phyloP scores from a whole-genome alignment of 129 eudicot genomes.

The Lactuca sativa region DNA sequence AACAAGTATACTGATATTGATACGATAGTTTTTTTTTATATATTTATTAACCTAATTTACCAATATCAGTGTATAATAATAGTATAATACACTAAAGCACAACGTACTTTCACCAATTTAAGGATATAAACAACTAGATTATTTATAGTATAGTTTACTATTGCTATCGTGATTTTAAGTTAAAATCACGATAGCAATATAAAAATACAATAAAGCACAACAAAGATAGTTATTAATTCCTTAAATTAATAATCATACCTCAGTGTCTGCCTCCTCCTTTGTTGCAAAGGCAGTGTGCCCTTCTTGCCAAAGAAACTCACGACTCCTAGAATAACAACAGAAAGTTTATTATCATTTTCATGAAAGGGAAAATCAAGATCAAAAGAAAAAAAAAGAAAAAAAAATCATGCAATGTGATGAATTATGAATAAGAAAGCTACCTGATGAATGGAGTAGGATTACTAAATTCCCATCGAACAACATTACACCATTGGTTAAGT shows the following conservation, averaged over 20 bases:
- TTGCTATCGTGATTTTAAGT: too few relatives aligned
- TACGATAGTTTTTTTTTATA: too few relatives aligned
- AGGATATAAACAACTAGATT: too few relatives aligned
- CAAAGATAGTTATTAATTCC: too few relatives aligned
- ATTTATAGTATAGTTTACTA: too few relatives aligned
- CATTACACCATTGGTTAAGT: conserved; percentile 87
- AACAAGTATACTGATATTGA: too few relatives aligned
- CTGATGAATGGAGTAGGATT: conserved; percentile 84
- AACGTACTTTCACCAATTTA: too few relatives aligned
- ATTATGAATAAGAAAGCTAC: conserved; percentile 18
- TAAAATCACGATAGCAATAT: too few relatives aligned
- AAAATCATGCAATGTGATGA: not conserved
- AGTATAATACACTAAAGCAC: too few relatives aligned
- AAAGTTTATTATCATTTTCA: not conserved
- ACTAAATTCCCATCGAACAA: conserved; percentile 89
- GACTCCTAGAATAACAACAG: conserved; percentile 46
- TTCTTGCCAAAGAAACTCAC: conserved; percentile 89
- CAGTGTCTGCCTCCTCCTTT: conserved; percentile 70
- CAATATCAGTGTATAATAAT: too few relatives aligned
- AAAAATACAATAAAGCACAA: too few relatives aligned
- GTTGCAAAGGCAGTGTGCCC: conserved; percentile 87
- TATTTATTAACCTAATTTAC: too few relatives aligned
- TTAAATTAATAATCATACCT: conserved; percentile 36
- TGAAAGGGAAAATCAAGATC: not conserved
- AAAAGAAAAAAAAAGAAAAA: not conserved